Conservation (phyloP, 106 monocot species). For the Dendrobium catenatum region DNA sequence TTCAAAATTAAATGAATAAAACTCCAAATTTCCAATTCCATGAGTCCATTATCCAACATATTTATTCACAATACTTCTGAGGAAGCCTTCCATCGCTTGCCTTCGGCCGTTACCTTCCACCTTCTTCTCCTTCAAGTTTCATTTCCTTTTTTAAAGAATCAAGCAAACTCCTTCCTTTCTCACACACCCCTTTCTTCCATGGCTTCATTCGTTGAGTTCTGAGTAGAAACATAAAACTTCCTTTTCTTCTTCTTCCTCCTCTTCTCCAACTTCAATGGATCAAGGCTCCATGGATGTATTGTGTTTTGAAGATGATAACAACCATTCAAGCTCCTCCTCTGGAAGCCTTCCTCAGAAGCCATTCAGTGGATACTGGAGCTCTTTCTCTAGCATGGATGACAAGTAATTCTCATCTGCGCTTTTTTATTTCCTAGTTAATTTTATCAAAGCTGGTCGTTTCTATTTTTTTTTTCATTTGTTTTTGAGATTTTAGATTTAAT, state of each 20-base stretch:
- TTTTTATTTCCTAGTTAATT: neutral
- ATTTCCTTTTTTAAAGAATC: neutral
- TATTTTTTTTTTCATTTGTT: neutral
- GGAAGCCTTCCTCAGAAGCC: conserved; percentile 7
- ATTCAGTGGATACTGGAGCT: conserved; percentile 5
- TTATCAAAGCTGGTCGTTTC: neutral
- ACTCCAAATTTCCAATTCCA: neutral
- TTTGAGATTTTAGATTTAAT: neutral
- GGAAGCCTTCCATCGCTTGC: neutral
- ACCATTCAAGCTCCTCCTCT: conserved; percentile 1
- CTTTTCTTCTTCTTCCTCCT: neutral
- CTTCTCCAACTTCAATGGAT: conserved; percentile 3
- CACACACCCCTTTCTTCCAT: neutral
- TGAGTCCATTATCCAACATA: neutral
- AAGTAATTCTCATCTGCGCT: neutral
- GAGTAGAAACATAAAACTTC: neutral
- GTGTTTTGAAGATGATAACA: conserved; percentile 4
- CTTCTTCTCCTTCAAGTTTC: neutral
- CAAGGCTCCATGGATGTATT: conserved; percentile 1
- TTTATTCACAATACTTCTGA: neutral
- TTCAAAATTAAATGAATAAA: neutral
- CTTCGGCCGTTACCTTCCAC: neutral
- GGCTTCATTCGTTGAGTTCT: neutral
- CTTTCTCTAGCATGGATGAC: conserved; percentile 5
- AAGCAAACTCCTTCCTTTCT: neutral